Conservation (phyloP, 2,329 filamentous ascomycete species). For the Xylaria hypoxylon region DNA sequence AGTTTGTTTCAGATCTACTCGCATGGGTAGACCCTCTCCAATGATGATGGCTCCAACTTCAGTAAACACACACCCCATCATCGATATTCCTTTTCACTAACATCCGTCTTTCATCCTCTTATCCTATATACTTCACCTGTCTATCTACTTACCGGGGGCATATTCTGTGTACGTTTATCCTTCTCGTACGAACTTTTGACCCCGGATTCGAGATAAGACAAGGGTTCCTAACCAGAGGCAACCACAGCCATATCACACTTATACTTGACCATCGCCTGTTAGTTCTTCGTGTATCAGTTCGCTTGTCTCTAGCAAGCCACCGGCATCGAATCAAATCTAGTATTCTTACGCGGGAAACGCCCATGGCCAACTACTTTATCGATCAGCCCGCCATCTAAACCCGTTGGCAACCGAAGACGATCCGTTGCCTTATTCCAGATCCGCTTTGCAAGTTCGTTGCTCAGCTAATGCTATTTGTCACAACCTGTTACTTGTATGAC, state of each 20-base stretch:
- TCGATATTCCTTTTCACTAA: background rate
- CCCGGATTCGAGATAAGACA: background rate
- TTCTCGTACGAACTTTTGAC: background rate
- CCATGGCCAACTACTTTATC: background rate
- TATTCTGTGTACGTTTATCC: slow-evolving; percentile 13
- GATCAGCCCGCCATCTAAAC: background rate
- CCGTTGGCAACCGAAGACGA: slow-evolving; percentile 1
- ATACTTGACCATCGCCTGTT: background rate
- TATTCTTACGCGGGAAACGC: background rate
- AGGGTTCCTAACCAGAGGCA: background rate
- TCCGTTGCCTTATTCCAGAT: background rate
- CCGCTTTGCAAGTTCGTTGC: background rate
- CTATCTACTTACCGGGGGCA: slow-evolving; percentile 18
- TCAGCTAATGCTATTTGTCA: background rate
- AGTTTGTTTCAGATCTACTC: background rate
- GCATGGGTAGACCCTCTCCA: background rate
- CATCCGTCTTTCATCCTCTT: slow-evolving; percentile 12
- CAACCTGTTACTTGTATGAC: background rate
- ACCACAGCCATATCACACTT: background rate
- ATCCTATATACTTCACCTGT: slow-evolving; percentile 22
- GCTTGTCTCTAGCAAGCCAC: background rate
- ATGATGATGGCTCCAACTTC: slow-evolving; percentile 14
- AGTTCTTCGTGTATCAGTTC: background rate
- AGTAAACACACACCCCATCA: slow-evolving; percentile 14
- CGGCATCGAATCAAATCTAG: background rate